A percentile compares a stretch with the other conserved stretches of the same genome.
Evolutionary conservation across 192 early-diverging fungal genomes (phyloP).

Genomic region (Obelidium mucronatum): DNA sequence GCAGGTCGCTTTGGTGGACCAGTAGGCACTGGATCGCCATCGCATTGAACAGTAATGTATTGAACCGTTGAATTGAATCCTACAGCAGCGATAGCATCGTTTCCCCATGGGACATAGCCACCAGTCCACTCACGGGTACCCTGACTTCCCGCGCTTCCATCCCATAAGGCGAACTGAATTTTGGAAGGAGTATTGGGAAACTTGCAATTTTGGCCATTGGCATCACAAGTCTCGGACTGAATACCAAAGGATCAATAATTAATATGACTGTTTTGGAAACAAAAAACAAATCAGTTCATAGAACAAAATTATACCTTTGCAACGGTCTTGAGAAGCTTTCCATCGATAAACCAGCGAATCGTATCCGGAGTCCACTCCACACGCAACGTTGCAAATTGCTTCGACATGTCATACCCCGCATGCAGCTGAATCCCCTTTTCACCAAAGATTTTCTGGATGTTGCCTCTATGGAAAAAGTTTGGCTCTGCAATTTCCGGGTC

Average conservation of each 20-base stretch:
- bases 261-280: too few relatives aligned
- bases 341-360: slow-evolving; percentile 45
- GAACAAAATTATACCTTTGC: not conserved
- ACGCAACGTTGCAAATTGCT: not conserved
- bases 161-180: slow-evolving; percentile 54
- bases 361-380: slow-evolving; percentile 36
- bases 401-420: not conserved
- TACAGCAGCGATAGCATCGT: not conserved
- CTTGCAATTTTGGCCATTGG: slow-evolving; percentile 30
- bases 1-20: slow-evolving; percentile 36
- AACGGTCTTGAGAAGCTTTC: not conserved
- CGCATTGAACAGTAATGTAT: slow-evolving; percentile 46
- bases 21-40: slow-evolving; percentile 44
- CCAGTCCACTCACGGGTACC: slow-evolving; percentile 47
- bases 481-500: slow-evolving; percentile 25
- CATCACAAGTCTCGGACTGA: slow-evolving; percentile 9
- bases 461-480: slow-evolving; percentile 53
- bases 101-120: slow-evolving; percentile 33
- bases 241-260: too few relatives aligned
- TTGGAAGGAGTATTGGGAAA: slow-evolving; percentile 45
- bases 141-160: slow-evolving; percentile 25
- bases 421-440: not conserved
- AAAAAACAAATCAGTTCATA: too few relatives aligned
- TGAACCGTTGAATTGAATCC: slow-evolving; percentile 34
- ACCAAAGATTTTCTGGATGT: not conserved